These are phyloP conservation scores for Bremia lactucae DNA, from an alignment of 352 stramenopile species.

Conservation along the genomic window DNA sequence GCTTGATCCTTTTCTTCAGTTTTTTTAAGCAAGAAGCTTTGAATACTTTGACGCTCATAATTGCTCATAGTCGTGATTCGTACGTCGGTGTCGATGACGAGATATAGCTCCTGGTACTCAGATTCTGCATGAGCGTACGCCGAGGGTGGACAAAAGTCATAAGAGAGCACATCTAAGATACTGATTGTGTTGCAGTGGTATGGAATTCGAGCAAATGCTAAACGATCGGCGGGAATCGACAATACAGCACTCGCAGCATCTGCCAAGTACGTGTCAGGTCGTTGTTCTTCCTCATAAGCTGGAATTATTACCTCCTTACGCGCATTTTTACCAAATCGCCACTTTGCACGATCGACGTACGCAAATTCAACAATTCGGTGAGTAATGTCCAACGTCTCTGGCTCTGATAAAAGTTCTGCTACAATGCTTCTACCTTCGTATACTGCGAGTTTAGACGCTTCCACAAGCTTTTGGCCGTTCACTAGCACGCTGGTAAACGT, in stretches of 20 bases:
- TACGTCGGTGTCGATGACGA: conserved; percentile 49
- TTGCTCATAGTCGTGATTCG: conserved; percentile 26
- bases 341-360: conserved; percentile 52
- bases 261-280: conserved; percentile 29
- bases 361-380: conserved; percentile 61
- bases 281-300: conserved; percentile 17
- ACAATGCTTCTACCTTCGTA: conserved; percentile 74
- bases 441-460: conserved; percentile 57
- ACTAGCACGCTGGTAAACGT: conserved; percentile 57
- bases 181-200: conserved; percentile 55
- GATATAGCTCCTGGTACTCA: conserved; percentile 56
- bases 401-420: conserved; percentile 49
- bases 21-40: conserved; percentile 46
- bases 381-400: conserved; percentile 29
- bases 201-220: conserved; percentile 49
- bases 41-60: conserved; percentile 40
- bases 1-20: conserved; percentile 45
- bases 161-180: conserved; percentile 59
- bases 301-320: conserved; percentile 50
- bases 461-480: conserved; percentile 43
- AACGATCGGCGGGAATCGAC: conserved; percentile 36
- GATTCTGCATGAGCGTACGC: conserved; percentile 17
- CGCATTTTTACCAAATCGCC: conserved; percentile 47
- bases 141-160: conserved; percentile 26
- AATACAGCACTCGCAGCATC: conserved; percentile 27